These are phyloP conservation scores for Rhizophagus prolifer DNA, from an alignment of 192 early-diverging fungal species.

Conservation along the genomic window DNA sequence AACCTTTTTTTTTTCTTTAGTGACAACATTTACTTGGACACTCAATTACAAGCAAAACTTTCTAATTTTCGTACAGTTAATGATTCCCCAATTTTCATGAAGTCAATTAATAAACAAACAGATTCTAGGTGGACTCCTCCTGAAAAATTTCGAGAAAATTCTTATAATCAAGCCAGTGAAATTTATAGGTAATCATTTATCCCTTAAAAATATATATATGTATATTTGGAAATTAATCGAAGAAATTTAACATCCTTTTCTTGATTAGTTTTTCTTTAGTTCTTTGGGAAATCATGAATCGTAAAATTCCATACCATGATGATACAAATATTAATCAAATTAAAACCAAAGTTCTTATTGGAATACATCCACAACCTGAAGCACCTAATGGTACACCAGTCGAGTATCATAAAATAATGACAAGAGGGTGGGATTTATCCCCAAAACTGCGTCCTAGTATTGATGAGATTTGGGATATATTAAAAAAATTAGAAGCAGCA, in stretches of 20 bases:
- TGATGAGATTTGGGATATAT: conserved; percentile 16
- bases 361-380: neutral
- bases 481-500: neutral
- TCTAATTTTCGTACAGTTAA: neutral
- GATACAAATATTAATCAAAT: neutral
- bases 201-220: neutral
- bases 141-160: neutral
- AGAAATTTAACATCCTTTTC: neutral
- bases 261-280: neutral
- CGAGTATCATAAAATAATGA: conserved; percentile 35
- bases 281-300: neutral
- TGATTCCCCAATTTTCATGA: neutral
- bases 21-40: neutral
- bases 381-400: conserved; percentile 27
- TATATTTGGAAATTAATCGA: neutral
- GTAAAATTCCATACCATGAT: neutral
- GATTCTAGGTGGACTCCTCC: neutral
- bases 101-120: neutral
- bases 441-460: conserved; percentile 32
- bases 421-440: conserved; percentile 38
- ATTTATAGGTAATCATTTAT: neutral
- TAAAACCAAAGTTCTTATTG: neutral
- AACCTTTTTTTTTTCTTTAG: neutral
- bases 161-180: too few species aligned
- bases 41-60: neutral